Evolutionary conservation across 2,329 filamentous ascomycete genomes (phyloP), one percentile per base, ranked within the genome.

Genomic region (Furcasterigmium sp.): DNA sequence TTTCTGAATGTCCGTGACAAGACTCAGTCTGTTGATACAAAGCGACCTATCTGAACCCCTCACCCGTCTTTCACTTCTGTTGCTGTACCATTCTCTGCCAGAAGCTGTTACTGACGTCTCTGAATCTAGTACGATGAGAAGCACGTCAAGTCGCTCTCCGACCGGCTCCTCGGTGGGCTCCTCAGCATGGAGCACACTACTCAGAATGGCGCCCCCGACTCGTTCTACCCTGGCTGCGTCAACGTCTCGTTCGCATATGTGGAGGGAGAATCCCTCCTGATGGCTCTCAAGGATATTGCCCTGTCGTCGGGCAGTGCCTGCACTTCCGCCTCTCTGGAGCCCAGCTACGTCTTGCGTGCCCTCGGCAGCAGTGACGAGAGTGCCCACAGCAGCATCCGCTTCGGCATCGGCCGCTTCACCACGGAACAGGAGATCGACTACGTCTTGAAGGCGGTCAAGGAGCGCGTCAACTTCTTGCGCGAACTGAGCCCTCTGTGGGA

Each of bases 181-280:
- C 73, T 98, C 17, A 67, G 87, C 6, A 79, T 98, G 71, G 93
- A 97, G 63, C 93, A 98, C 67, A 95, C 93, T 3, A 80, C 77
- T 8, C 83, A 95, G 55, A 98, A 98, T 58, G 93, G 93, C 40
- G 89, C 93, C 54, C 76, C 83, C 2, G 67, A 85, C 5, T 76
- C 80, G 41, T 94, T 94, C 65, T 98, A 98, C 62, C 90, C 93
- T 2, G 93, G 93, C 50, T 98, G 93, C 56, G 91, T 98, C 48
- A 98, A 98, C 64, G 87, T 98, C 10, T 98, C 93, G 0, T 98
- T 98, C 60, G 91, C 93, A 26, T 98, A 98, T 58, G 90, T 98
- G 5, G 93, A 98, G 68, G 93, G 93, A 53, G 93, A 98, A 68
- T 97, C 93, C 3, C 83, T 98, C 2, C 77, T 98, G 50, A 98